phyloP scores from a whole-genome alignment of 495 filamentous ascomycete species.

The Penicillium parvum region DNA sequence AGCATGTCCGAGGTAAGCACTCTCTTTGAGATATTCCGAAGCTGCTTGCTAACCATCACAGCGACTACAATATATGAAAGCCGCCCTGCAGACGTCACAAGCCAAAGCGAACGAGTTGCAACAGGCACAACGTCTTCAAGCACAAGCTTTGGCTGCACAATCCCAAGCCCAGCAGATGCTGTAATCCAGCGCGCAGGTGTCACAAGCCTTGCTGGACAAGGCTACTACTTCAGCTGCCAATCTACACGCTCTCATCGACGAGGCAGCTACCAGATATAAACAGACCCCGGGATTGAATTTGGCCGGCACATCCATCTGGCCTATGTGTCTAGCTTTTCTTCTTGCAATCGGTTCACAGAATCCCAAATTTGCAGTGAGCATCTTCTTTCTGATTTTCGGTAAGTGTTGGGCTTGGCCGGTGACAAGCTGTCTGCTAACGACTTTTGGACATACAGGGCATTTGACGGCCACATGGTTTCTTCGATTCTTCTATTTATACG shows the following conservation, averaged over 20 bases:
- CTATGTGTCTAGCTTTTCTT: slow-evolving; percentile 20
- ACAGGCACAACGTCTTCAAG: slow-evolving; percentile 35
- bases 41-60: slow-evolving; percentile 19
- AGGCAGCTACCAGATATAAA: slow-evolving; percentile 33
- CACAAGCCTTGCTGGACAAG: slow-evolving; percentile 38
- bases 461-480: slow-evolving; percentile 2
- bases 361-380: slow-evolving; percentile 13
- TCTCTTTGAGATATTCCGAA: not conserved
- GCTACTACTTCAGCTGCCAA: slow-evolving; percentile 34
- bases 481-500: not conserved
- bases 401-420: not conserved
- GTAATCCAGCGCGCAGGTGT: slow-evolving; percentile 30
- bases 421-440: not conserved
- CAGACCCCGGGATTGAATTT: slow-evolving; percentile 22
- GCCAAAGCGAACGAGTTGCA: slow-evolving; percentile 32
- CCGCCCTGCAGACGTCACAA: slow-evolving; percentile 32
- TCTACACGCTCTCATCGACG: slow-evolving; percentile 39
- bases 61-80: slow-evolving; percentile 36
- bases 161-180: slow-evolving; percentile 32
- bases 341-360: slow-evolving; percentile 24
- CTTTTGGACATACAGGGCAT: slow-evolving; percentile 1
- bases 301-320: slow-evolving; percentile 23
- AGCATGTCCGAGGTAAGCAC: slow-evolving; percentile 31
- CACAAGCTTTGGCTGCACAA: slow-evolving; percentile 30
- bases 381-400: slow-evolving; percentile 23